phyloP scores from a whole-genome alignment of 2,329 filamentous ascomycete genomes.

The Fusarium devonianum region DNA sequence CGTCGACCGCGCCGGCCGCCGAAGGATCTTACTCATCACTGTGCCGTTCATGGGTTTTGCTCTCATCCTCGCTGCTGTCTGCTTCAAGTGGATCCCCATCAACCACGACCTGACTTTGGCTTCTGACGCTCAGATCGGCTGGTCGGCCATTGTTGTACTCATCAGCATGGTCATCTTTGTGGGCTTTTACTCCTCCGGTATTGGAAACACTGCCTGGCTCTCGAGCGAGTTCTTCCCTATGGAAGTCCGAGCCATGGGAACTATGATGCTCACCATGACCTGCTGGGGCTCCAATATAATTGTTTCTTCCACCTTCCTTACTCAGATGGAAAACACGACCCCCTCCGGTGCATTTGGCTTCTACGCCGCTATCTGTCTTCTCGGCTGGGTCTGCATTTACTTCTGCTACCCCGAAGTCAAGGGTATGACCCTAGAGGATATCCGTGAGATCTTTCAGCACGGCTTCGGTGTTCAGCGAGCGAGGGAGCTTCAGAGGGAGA shows the following conservation, averaged over 20 bases:
- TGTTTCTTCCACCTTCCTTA: slow-evolving; percentile 58
- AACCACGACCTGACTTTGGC: slow-evolving; percentile 51
- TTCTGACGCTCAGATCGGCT: slow-evolving; percentile 37
- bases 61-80: slow-evolving; percentile 52
- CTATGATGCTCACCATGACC: slow-evolving; percentile 57
- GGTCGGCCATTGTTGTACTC: slow-evolving; percentile 52
- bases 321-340: slow-evolving; percentile 56
- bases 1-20: slow-evolving; percentile 55
- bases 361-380: slow-evolving; percentile 57
- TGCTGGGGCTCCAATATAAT: slow-evolving; percentile 58
- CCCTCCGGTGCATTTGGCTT: slow-evolving; percentile 60
- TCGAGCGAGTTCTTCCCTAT: slow-evolving; percentile 55
- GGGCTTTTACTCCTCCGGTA: slow-evolving; percentile 51
- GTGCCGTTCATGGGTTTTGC: slow-evolving; percentile 54
- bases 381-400: slow-evolving; percentile 52
- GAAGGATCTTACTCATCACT: slow-evolving; percentile 53
- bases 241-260: slow-evolving; percentile 56
- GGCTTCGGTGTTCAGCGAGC: slow-evolving; percentile 56
- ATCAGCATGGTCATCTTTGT: slow-evolving; percentile 45
- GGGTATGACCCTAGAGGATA: slow-evolving; percentile 61
- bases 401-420: slow-evolving; percentile 63
- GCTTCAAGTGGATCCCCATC: slow-evolving; percentile 53
- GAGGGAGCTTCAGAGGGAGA: slow-evolving; percentile 19
- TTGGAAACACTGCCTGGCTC: slow-evolving; percentile 57
- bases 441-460: slow-evolving; percentile 58